Evolutionary conservation across 2,329 filamentous ascomycete species (phyloP).

Genomic region (Sordariomycetes sp.): DNA sequence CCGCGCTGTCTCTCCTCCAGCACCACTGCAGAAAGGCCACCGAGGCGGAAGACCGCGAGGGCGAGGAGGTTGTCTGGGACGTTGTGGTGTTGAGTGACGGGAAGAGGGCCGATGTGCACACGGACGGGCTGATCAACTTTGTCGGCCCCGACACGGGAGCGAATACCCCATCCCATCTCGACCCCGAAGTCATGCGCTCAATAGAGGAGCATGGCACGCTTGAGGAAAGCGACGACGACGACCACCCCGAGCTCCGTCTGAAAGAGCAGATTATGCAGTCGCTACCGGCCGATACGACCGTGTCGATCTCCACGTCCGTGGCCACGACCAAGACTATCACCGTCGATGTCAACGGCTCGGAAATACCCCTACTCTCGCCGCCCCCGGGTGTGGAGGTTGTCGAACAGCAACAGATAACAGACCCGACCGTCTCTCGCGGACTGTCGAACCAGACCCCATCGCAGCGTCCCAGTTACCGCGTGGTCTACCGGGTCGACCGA

Average conservation of each 20-base stretch:
- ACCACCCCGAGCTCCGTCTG: conserved; percentile 24
- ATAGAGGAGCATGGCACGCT: conserved; percentile 20
- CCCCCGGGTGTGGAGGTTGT: conserved; percentile 50
- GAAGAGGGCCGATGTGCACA: conserved; percentile 42
- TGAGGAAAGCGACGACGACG: conserved; percentile 20
- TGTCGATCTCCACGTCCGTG: conserved; percentile 49
- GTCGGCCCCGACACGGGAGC: not conserved
- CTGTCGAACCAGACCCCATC: conserved; percentile 9
- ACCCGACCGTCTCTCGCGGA: not conserved
- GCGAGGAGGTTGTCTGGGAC: conserved; percentile 55
- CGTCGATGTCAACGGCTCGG: conserved; percentile 47
- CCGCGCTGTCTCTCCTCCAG: conserved; percentile 52
- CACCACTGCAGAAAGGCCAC: conserved; percentile 40
- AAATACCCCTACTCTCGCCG: conserved; percentile 38
- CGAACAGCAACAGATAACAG: conserved; percentile 26
- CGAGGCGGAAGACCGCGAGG: conserved; percentile 35
- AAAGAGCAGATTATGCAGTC: conserved; percentile 44
- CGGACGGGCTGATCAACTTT: conserved; percentile 15
- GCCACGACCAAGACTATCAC: conserved; percentile 53
- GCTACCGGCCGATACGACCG: conserved; percentile 42
- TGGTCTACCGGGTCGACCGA: conserved; percentile 49
- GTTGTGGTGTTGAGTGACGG: conserved; percentile 52
- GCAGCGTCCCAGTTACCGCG: conserved; percentile 31
- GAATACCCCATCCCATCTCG: not conserved
- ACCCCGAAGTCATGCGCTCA: not conserved